Conservation (phyloP, 192 early-diverging fungal species). For the Mortierella hygrophila region DNA sequence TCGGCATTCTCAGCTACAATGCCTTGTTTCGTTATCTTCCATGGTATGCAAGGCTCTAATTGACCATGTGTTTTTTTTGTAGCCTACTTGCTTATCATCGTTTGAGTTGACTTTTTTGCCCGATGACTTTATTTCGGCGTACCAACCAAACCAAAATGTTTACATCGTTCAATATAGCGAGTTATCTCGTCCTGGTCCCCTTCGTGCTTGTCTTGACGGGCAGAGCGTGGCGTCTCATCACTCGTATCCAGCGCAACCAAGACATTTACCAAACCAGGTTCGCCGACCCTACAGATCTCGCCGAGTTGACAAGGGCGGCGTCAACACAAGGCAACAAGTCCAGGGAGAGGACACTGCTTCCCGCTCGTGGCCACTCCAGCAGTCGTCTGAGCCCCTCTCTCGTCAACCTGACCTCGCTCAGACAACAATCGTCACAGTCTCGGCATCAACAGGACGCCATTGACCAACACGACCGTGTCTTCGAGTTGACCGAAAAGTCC, state of each 20-base stretch:
- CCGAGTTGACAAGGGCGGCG: neutral
- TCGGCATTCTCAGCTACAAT: conserved; percentile 20
- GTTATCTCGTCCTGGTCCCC: conserved; percentile 27
- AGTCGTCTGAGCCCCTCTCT: neutral
- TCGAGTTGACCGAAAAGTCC: conserved; percentile 16
- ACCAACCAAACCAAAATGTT: neutral
- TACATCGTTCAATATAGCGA: neutral
- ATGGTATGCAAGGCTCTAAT: conserved; percentile 2
- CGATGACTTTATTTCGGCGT: neutral
- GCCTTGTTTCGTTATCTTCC: conserved; percentile 34
- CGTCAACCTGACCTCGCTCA: neutral
- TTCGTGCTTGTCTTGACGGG: conserved; percentile 32
- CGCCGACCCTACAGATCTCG: conserved; percentile 37
- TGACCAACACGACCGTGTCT: conserved; percentile 4
- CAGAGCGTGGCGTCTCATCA: conserved; percentile 46
- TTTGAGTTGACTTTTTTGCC: neutral
- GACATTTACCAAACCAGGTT: conserved; percentile 46
- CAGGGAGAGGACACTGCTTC: neutral
- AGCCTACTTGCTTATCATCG: neutral
- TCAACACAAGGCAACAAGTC: neutral
- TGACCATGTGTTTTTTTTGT: neutral
- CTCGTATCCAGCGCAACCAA: conserved; percentile 36
- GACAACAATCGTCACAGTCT: neutral
- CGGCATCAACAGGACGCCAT: neutral
- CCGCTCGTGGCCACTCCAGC: neutral